Base-by-base conservation (phyloP, 768 basidiomycete genomes). In the Leucogyrophana mollusca region DNA sequence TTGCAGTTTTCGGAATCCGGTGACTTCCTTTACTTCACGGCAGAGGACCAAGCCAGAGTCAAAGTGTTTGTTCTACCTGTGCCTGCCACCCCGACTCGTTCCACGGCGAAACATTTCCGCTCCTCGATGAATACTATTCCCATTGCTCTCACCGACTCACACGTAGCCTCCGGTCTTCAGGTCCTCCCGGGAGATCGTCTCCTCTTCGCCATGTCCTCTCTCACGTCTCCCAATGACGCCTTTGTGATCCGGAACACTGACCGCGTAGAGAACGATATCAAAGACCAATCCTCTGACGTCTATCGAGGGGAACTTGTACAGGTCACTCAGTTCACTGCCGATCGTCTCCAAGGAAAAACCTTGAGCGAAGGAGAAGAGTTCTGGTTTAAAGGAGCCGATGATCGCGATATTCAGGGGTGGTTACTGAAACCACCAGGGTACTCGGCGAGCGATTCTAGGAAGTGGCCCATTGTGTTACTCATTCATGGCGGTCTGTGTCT, bases 341-440 rank as follows among this genome's bases (percentile, higher is more conserved):
- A 69, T 6, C 73, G 70, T 6, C 59, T 89, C 43, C 61, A 73
- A 34, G 73, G 66, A 9, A 86, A 83, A 62, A 45, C 62, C 13
- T 68, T 92, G 38, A 67, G 66, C 43, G 53, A 58, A 7, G 85
- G 83, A 25, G 87, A 91, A 56, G 80, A 86, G 52, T 86, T 94
- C 58, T 89, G 82, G 79, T 94, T 93, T 67, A 77, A 80, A 44
- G 91, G 93, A 9, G 87, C 87, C 3, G 68, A 83, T 52, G 78
- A 80, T 8, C 76, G 73, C 62, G 60, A 78, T 34, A 79, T 95
- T 9, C 90, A 94, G 45, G 90, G 88, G 2, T 94, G 84, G 84
- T 68, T 79, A 8, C 48, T 90, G 42, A 87, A 83, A 61, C 92
- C 91, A 4, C 73, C 73, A 35, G 87, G 87, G 9, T 91, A 79